Conservation (phyloP, 2,329 filamentous ascomycete species). For the Chrysosphaeria jannelii region DNA sequence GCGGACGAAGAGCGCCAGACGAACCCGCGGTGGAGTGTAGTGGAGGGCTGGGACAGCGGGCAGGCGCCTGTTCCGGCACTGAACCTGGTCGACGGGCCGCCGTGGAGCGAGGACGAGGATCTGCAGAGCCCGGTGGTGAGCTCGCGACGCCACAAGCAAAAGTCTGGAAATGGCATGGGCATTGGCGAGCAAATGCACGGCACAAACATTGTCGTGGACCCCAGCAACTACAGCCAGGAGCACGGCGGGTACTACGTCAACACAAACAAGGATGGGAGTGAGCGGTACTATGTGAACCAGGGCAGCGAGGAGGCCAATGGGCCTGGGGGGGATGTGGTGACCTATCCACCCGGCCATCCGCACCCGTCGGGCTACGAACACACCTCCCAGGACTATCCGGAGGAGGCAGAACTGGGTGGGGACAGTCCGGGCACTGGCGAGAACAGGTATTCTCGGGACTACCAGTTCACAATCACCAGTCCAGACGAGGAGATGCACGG, state of each 20-base stretch:
- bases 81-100: constrained; percentile 63
- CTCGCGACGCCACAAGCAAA: constrained; percentile 63
- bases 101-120: constrained; percentile 89
- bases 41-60: constrained; percentile 25
- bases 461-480: constrained; percentile 81
- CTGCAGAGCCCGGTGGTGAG: constrained; percentile 73
- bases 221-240: constrained; percentile 23
- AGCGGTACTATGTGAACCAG: constrained; percentile 45
- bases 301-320: constrained; percentile 43
- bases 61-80: constrained; percentile 52
- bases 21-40: constrained; percentile 19
- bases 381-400: constrained; percentile 24
- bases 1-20: constrained; percentile 63
- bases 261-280: constrained; percentile 37
- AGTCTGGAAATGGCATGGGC: constrained; percentile 16
- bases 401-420: too few species aligned
- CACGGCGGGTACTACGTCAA: constrained; percentile 37
- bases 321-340: constrained; percentile 52
- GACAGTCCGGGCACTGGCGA: too few species aligned
- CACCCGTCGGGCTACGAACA: constrained; percentile 22
- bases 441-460: constrained; percentile 66
- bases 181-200: neutral
- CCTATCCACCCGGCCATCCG: constrained; percentile 37
- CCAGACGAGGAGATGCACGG: constrained; percentile 96
- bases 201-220: constrained; percentile 13